Conservation (phyloP, 2,329 filamentous ascomycete species). For the Trichoderma semiorbis region DNA sequence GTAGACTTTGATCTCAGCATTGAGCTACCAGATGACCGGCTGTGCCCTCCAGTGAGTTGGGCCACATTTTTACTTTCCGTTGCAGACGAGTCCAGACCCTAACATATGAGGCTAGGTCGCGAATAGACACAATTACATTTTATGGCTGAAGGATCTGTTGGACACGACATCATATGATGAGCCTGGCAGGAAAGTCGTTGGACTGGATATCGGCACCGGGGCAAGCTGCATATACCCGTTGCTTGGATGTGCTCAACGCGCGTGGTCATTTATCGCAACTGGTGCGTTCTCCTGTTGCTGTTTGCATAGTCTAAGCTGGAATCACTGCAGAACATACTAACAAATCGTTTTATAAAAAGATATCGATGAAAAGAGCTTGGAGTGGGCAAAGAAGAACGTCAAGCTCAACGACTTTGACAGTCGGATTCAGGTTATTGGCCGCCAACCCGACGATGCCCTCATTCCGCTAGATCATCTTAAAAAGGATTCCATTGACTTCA, state of each 20-base stretch:
- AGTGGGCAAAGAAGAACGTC: constrained; percentile 66
- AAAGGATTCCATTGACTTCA: constrained; percentile 64
- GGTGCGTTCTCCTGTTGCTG: constrained; percentile 29
- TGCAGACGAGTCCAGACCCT: not conserved
- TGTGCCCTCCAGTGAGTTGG: constrained; percentile 74
- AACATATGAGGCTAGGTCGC: constrained; percentile 41
- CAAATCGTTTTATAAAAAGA: constrained; percentile 46
- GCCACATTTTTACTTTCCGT: not conserved
- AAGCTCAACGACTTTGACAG: constrained; percentile 59
- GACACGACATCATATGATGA: constrained; percentile 62
- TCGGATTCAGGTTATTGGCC: constrained; percentile 62
- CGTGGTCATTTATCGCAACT: constrained; percentile 72
- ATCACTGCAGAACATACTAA: not conserved
- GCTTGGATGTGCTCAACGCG: constrained; percentile 66
- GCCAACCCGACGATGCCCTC: constrained; percentile 49
- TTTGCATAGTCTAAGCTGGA: too few species aligned
- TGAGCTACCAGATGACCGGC: constrained; percentile 68
- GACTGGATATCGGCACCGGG: constrained; percentile 85
- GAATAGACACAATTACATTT: constrained; percentile 79
- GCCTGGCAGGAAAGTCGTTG: constrained; percentile 52
- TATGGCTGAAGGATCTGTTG: constrained; percentile 81
- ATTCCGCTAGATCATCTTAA: constrained; percentile 59
- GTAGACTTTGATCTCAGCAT: constrained; percentile 71
- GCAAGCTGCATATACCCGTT: constrained; percentile 90
- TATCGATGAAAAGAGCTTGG: constrained; percentile 68